Conservation (phyloP, 2,329 filamentous ascomycete genomes). For the Xylariaceae sp. region DNA sequence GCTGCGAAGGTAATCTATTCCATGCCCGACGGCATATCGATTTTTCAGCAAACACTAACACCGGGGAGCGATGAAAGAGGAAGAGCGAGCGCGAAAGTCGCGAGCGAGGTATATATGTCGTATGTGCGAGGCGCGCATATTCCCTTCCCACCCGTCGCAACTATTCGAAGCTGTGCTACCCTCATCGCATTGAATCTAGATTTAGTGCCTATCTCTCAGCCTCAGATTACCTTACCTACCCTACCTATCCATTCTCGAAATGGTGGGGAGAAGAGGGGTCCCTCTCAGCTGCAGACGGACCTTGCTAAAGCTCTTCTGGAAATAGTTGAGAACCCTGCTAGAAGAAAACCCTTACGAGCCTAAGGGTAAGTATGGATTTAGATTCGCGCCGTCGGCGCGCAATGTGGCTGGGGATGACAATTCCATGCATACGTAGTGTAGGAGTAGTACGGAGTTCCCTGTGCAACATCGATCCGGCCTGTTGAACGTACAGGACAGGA, state of each 20-base stretch:
- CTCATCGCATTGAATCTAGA: neutral
- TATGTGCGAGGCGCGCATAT: too few relatives aligned
- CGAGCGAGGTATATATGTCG: too few relatives aligned
- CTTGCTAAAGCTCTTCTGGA: neutral
- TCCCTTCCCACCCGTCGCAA: too few relatives aligned
- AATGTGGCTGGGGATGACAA: neutral
- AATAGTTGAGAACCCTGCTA: neutral
- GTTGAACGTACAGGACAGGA: slow-evolving; percentile 10
- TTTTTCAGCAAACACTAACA: slow-evolving; percentile 7
- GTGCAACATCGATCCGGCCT: slow-evolving; percentile 18
- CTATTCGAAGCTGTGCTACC: neutral
- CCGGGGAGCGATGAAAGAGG: neutral
- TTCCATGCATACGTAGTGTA: neutral
- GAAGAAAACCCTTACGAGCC: neutral
- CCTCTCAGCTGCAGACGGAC: slow-evolving; percentile 10
- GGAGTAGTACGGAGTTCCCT: neutral
- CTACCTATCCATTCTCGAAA: neutral
- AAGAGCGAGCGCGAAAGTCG: too few relatives aligned
- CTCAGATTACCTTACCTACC: neutral
- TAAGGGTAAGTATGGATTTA: neutral
- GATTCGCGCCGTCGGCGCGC: neutral
- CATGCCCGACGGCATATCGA: slow-evolving; percentile 1
- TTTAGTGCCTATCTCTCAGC: slow-evolving; percentile 5
- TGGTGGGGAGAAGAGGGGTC: neutral
- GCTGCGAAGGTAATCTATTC: slow-evolving; percentile 3